These are phyloP conservation scores for Wickerhamomyces strasburgensis DNA, from an alignment of 805 yeast genomes.

Conservation along the genomic window DNA sequence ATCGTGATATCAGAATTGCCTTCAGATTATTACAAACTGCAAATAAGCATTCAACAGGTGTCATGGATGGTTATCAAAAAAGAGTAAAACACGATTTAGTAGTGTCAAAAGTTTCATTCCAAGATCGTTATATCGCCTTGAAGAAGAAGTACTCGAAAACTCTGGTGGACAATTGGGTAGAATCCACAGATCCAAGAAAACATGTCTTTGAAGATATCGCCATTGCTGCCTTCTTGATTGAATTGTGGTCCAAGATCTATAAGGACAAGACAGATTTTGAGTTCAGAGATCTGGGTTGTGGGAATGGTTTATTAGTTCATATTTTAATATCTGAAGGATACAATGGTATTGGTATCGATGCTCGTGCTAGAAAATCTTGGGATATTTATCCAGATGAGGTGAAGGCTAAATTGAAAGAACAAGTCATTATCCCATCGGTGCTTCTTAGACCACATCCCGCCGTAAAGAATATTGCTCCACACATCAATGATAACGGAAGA, in stretches of 20 bases:
- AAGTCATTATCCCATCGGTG: slow-evolving; percentile 76
- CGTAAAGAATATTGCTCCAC: slow-evolving; percentile 46
- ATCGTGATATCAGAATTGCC: slow-evolving; percentile 78
- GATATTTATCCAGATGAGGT: slow-evolving; percentile 61
- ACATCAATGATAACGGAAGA: slow-evolving; percentile 55
- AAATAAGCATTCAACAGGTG: slow-evolving; percentile 77
- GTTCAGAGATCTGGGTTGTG: slow-evolving; percentile 91
- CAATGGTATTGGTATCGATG: slow-evolving; percentile 82
- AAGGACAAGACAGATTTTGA: slow-evolving; percentile 41
- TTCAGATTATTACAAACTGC: slow-evolving; percentile 75
- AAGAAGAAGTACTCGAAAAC: slow-evolving; percentile 77
- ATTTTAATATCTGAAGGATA: slow-evolving; percentile 76
- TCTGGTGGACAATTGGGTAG: slow-evolving; percentile 83
- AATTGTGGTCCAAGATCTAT: slow-evolving; percentile 65
- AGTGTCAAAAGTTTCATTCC: slow-evolving; percentile 77
- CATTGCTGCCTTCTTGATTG: slow-evolving; percentile 89
- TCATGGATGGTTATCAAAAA: slow-evolving; percentile 77
- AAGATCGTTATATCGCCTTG: slow-evolving; percentile 70
- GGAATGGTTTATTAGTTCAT: slow-evolving; percentile 83
- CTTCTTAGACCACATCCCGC: slow-evolving; percentile 68
- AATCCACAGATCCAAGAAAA: slow-evolving; percentile 88
- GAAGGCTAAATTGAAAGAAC: slow-evolving; percentile 57
- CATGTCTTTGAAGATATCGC: slow-evolving; percentile 96
- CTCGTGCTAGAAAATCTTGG: slow-evolving; percentile 89
- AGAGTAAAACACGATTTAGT: slow-evolving; percentile 85